Base-by-base conservation (phyloP, 2,329 filamentous ascomycete species). In the Pseudogymnoascus sp. region DNA sequence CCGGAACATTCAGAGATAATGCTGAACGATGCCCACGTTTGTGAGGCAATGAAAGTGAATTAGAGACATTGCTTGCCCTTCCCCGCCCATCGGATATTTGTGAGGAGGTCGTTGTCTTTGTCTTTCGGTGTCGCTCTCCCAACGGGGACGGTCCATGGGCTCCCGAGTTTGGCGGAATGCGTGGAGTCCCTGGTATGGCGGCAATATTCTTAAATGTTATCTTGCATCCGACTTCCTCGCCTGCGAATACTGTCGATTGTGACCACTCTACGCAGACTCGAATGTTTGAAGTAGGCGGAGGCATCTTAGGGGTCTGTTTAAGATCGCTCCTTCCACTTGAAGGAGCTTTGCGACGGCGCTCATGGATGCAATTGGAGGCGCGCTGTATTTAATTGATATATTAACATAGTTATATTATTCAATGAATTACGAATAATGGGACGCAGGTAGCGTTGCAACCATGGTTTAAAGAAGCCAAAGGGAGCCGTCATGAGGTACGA, bases 191-290 rank as follows among this genome's bases (percentile, higher is more conserved):
- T 36, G 67, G 65, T 25, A 61, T 58, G 25, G 65, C 63, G 25
- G 71, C 70, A 65, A 92, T 82, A 73, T 99, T 99, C 76, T 89
- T 93, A 78, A 99, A 99, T 58, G 90, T 97, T 74, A 99, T 96
- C 67, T 87, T 92, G 76, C 94, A 97, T 77, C 92, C 90, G 71
- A 97, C 84, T 71, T 96, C 89, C 79, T 99, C 94, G 75, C 94
- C 94, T 62, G 94, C 90, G 77, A 97, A 99, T 70, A 99, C 90
- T 64, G 90, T 92, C 74, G 93, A 87, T 72, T 96, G 90, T 74
- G 91, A 88, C 89, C 93, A 99, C 77, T 88, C 87, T 74, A 99
- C 90, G 74, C 93, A 96, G 75, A 97, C 93, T 74, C 92, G 89
- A 73, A 99, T 91, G 79, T 95, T 93, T 76, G 81, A 84, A 72